phyloP scores from a whole-genome alignment of 257 asterid genomes.

The Perilla frutescens region DNA sequence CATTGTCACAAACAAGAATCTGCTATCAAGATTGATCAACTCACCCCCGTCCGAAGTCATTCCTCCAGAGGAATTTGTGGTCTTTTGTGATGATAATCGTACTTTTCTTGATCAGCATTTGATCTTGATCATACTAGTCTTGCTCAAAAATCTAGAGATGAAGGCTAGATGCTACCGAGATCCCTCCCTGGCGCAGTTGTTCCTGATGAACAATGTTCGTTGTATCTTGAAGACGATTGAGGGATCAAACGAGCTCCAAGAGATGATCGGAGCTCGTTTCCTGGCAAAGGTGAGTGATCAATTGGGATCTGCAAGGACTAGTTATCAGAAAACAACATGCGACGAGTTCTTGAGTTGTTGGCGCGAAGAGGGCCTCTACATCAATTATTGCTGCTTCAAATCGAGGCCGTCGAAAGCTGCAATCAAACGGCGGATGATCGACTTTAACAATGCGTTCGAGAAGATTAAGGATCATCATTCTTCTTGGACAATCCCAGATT shows the following conservation, averaged over 20 bases:
- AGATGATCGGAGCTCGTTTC: slow-evolving; percentile 44
- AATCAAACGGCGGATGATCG: slow-evolving; percentile 34
- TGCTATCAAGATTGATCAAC: slow-evolving; percentile 41
- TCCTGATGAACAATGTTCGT: slow-evolving; percentile 50
- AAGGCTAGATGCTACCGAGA: slow-evolving; percentile 33
- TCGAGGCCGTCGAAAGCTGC: slow-evolving; percentile 33
- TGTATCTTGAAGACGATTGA: slow-evolving; percentile 36
- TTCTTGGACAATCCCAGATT: slow-evolving; percentile 42
- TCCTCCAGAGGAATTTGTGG: slow-evolving; percentile 31
- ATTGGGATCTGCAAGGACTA: background rate
- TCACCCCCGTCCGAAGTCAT: slow-evolving; percentile 33
- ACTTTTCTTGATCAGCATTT: slow-evolving; percentile 43
- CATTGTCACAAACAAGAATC: slow-evolving; percentile 32
- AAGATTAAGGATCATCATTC: slow-evolving; percentile 14
- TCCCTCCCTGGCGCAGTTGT: slow-evolving; percentile 37
- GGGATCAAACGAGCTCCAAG: slow-evolving; percentile 34
- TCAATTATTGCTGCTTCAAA: slow-evolving; percentile 24
- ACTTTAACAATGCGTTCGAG: slow-evolving; percentile 43
- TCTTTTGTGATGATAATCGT: background rate
- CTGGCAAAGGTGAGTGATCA: slow-evolving; percentile 19
- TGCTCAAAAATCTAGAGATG: slow-evolving; percentile 33
- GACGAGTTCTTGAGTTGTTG: slow-evolving; percentile 42
- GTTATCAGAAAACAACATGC: slow-evolving; percentile 35
- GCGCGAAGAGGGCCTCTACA: slow-evolving; percentile 38
- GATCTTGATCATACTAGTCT: slow-evolving; percentile 42